A percentile compares a stretch with the other conserved stretches of the same genome.
phyloP scores from a whole-genome alignment of 371 early-diverging fungal genomes.

The Dichotomocladium elegans region DNA sequence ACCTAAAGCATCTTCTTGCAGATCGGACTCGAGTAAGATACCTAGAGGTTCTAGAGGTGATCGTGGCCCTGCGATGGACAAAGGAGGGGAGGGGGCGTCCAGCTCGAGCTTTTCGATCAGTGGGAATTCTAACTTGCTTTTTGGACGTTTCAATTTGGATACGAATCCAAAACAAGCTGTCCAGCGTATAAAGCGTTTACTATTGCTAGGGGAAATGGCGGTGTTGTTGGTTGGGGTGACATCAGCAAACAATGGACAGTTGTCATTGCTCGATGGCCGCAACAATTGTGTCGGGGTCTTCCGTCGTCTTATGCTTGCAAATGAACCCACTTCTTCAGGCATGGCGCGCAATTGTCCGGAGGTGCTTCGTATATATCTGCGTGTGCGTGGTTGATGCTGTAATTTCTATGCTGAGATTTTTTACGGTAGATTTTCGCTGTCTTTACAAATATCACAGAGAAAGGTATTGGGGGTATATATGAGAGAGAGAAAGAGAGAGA shows the following conservation, averaged over 20 bases:
- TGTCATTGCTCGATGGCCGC: background rate
- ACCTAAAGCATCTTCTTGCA: no score
- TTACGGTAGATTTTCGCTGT: background rate
- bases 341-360: background rate
- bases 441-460: background rate
- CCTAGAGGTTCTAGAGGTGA: no score
- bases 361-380: background rate
- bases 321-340: no score
- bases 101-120: no score
- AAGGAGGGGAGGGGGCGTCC: no score
- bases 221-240: background rate
- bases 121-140: constrained; percentile 1
- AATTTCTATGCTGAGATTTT: background rate
- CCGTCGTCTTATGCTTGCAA: constrained; percentile 1
- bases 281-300: background rate
- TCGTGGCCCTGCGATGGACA: no score
- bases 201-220: background rate
- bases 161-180: constrained; percentile 19
- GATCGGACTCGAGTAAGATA: no score
- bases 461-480: background rate
- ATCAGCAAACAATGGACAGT: background rate
- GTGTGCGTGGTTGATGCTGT: background rate
- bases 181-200: constrained; percentile 13
- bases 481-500: background rate
- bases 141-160: constrained; percentile 10